Base-by-base conservation (phyloP, 306 rosid genomes). In the Rosa persica region DNA sequence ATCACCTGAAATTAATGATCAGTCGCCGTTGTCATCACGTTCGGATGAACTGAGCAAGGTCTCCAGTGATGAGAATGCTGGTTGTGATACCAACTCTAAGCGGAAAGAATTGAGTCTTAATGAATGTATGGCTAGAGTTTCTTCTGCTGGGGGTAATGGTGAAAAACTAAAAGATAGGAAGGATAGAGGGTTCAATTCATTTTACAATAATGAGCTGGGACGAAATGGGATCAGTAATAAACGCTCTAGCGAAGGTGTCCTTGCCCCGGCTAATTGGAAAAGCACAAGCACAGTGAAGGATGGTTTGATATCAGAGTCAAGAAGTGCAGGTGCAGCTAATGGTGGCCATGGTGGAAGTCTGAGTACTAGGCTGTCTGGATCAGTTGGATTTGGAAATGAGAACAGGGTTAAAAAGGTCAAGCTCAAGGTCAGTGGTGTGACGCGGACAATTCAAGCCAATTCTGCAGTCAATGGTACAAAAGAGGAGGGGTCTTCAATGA, bases 231-330 rank as follows among this genome's bases (percentile, higher is more conserved):
- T 77, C 42, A 73, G 75, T 80, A 86, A 83, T 74, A 89, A 84
- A 71, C 93, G 94, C 40, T 82, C 91, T 64, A 87, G 98, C 17
- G 93, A 92, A 83, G 98, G 96, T 10, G 93, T 91, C 73, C 97
- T 95, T 86, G 95, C 98, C 52, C 98, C 96, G 1, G 95, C 92
- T 61, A 89, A 90, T 89, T 89, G 98, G 98, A 94, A 85, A 86
- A 89, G 87, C 84, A 72, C 90, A 19, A 88, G 89, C 75, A 81
- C 80, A 76, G 44, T 64, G 19, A 89, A 79, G 79, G 89, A 89
- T 83, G 76, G 58, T 44, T 77, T 81, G 67, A 90, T 83, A 52
- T 79, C 75, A 9, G 92, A 90, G 77, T 73, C 85, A 51, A 87
- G 80, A 77, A 83, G 16, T 75, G 85, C 76, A 15, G 96, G 86